phyloP scores from a whole-genome alignment of 2,329 filamentous ascomycete species.

The Pseudogymnoascus sp. region DNA sequence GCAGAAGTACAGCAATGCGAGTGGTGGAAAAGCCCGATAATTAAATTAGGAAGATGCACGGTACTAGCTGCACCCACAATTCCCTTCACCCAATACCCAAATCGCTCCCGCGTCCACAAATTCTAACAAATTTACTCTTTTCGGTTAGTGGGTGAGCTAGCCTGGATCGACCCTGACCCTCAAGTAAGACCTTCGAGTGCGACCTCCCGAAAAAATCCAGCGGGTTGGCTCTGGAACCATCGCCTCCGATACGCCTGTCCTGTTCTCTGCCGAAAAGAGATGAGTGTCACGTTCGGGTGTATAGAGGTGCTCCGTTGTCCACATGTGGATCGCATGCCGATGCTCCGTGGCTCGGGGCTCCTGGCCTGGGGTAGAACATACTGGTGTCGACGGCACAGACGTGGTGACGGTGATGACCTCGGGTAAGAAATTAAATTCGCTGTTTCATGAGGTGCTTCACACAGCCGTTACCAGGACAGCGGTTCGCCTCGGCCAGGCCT shows the following conservation, averaged over 20 bases:
- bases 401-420: neutral
- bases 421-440: neutral
- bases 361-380: neutral
- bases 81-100: constrained; percentile 3
- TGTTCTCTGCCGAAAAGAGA: neutral
- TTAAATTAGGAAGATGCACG: neutral
- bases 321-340: neutral
- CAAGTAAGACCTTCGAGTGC: neutral
- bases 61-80: neutral
- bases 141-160: neutral
- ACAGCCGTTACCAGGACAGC: neutral
- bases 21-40: neutral
- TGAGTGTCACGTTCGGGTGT: neutral
- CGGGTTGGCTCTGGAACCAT: neutral
- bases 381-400: neutral
- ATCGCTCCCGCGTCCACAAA: constrained; percentile 4
- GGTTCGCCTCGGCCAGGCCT: neutral
- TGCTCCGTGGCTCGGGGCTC: neutral
- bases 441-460: neutral
- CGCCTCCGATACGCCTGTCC: neutral
- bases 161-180: neutral
- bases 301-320: neutral
- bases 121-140: neutral
- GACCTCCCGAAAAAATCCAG: neutral
- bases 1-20: neutral